These are phyloP conservation scores for Boechera retrofracta DNA, from an alignment of 345 rosid genomes.

Conservation along the genomic window DNA sequence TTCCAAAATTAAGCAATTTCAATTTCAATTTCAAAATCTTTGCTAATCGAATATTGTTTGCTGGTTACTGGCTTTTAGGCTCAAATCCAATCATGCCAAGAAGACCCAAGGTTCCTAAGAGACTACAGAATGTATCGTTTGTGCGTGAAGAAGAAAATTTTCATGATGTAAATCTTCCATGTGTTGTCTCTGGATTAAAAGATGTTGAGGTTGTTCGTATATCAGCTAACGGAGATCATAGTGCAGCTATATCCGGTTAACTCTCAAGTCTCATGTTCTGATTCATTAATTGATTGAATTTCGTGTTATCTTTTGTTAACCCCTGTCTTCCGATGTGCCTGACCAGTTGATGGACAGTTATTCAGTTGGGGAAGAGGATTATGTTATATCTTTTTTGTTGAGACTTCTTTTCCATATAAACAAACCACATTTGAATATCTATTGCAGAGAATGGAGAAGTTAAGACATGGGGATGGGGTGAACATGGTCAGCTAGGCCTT, in stretches of 20 bases:
- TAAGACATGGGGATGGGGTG: conserved; percentile 98
- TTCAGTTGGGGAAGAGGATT: conserved; percentile 89
- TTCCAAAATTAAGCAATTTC: too few relatives aligned
- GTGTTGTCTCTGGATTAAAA: conserved; percentile 57
- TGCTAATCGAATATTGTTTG: too few relatives aligned
- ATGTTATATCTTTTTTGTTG: not conserved
- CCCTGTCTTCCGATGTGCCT: conserved; percentile 14
- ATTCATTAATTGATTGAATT: not conserved
- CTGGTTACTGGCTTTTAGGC: too few relatives aligned
- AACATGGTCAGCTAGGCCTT: conserved; percentile 91
- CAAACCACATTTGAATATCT: conserved; percentile 14
- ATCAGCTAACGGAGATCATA: conserved; percentile 85
- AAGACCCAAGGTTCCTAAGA: too few relatives aligned
- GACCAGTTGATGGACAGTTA: conserved; percentile 63
- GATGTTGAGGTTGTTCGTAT: conserved; percentile 55
- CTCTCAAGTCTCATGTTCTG: conserved; percentile 1
- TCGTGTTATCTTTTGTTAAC: conserved; percentile 3
- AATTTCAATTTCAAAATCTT: too few relatives aligned
- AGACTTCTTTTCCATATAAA: not conserved
- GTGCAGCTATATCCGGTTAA: conserved; percentile 78
- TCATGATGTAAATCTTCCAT: conserved; percentile 54
- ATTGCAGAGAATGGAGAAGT: conserved; percentile 63
- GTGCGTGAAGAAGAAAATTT: too few relatives aligned
- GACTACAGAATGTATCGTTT: too few relatives aligned
- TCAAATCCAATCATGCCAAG: too few relatives aligned